Evolutionary conservation across 768 basidiomycete genomes (phyloP), one percentile per base, ranked within the genome.

Genomic region (Termitomyces sp.): DNA sequence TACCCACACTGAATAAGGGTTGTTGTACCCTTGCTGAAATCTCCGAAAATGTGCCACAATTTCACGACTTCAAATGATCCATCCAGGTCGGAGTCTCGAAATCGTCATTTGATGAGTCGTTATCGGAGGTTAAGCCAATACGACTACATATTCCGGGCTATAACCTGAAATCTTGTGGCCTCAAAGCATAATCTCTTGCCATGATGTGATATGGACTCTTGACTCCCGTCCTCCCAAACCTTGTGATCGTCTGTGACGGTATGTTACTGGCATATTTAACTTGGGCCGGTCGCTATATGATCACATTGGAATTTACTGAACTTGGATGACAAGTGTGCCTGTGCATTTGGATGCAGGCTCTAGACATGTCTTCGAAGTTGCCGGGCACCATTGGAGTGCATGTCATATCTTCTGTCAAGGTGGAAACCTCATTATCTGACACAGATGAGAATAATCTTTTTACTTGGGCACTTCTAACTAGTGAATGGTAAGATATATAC

Each of bases 1-100:
- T 36, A 51, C 37, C 37, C 27, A 31, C 29, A 47, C 46, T 29
- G 46, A 20, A 12, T 13, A 27, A 41, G 22, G 5, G 24, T 12
- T 27, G 22, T n/a, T 39, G 10, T 22, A 18, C 37, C 46, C 22
- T 32, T 22, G 34, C 14, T 32, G 29, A 39, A 27, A 16, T 18
- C 50, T 36, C 48, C 20, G 8, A 27, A 29, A 39, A 29, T 49
- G 29, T 26, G 51, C n/a, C 39, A n/a, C 39, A 20, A 13, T 16
- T n/a, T 41, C 12, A 14, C 27, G 16, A 26, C n/a, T 44, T 29
- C 42, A 24, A 36, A 51, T 56, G 59, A 60, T 60, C 59, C 59
- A 60, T 39, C 32, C 39, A 4, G 27, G 20, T 31, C 59, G 58
- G 59, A 59, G 9, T 27, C 5, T 26, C 16, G 22, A 3, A 44